phyloP scores from a whole-genome alignment of 371 early-diverging fungal genomes.

The Synchytrium microbalum region DNA sequence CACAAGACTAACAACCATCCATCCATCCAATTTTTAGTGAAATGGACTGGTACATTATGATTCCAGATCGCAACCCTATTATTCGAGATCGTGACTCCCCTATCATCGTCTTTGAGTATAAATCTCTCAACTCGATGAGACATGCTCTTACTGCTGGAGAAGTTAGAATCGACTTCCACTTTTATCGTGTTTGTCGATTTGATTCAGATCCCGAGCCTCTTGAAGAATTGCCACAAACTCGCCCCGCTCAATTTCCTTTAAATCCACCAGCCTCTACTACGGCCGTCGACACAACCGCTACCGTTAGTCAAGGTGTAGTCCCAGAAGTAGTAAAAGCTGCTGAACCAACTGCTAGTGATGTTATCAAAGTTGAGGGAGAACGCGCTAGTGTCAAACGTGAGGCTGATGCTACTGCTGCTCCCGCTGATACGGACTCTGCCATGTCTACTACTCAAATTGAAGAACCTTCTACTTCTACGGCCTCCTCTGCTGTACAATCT shows the following conservation, averaged over 20 bases:
- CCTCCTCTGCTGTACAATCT: neutral
- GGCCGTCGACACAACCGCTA: neutral
- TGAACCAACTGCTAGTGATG: neutral
- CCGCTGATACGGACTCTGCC: neutral
- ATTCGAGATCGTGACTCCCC: neutral
- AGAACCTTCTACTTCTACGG: neutral
- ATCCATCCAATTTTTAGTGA: neutral
- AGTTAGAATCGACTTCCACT: neutral
- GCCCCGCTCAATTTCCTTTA: neutral
- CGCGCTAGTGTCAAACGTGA: too few relatives aligned
- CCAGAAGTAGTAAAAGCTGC: neutral
- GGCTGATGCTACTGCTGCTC: neutral
- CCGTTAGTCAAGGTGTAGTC: neutral
- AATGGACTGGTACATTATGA: neutral
- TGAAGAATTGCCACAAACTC: neutral
- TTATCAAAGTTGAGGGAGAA: too few relatives aligned
- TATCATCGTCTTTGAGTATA: neutral
- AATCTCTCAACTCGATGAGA: neutral
- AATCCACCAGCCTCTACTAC: neutral
- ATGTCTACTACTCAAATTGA: neutral
- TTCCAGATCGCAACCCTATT: neutral
- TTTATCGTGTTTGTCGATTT: neutral
- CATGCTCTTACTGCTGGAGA: neutral
- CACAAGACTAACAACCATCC: neutral
- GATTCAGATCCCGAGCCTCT: neutral